phyloP scores from a whole-genome alignment of 768 basidiomycete species.

The Agaricus sinodeliciosus region DNA sequence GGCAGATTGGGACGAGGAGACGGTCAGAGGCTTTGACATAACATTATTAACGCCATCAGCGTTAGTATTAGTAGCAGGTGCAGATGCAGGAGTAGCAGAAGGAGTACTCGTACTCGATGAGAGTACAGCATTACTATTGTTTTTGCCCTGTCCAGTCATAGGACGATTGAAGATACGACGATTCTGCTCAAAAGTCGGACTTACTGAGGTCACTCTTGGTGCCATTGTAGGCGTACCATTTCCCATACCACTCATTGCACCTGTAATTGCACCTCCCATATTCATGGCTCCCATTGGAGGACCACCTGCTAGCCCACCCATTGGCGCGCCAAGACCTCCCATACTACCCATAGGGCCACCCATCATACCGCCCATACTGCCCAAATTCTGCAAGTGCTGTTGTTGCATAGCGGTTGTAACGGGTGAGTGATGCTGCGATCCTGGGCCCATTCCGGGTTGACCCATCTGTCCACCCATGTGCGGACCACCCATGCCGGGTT shows the following conservation, averaged over 20 bases:
- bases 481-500: constrained; percentile 11
- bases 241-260: neutral
- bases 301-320: neutral
- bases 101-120: neutral
- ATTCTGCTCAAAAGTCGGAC: neutral
- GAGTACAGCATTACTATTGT: neutral
- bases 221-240: constrained; percentile 4
- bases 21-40: constrained; percentile 21
- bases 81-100: neutral
- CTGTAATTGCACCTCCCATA: neutral
- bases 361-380: neutral
- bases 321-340: neutral
- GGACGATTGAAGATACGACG: neutral
- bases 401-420: neutral
- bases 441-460: constrained; percentile 2
- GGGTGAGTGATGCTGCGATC: neutral
- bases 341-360: neutral
- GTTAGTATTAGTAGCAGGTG: constrained; percentile 9
- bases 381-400: neutral
- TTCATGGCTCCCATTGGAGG: neutral
- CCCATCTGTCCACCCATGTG: constrained; percentile 11
- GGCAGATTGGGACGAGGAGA: constrained; percentile 15
- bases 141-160: neutral
- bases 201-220: neutral
- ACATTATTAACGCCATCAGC: neutral